A percentile compares a stretch with the other conserved stretches of the same genome.
Conservation (phyloP, 2,329 filamentous ascomycete species). For the Ambrosiella xylebori region DNA sequence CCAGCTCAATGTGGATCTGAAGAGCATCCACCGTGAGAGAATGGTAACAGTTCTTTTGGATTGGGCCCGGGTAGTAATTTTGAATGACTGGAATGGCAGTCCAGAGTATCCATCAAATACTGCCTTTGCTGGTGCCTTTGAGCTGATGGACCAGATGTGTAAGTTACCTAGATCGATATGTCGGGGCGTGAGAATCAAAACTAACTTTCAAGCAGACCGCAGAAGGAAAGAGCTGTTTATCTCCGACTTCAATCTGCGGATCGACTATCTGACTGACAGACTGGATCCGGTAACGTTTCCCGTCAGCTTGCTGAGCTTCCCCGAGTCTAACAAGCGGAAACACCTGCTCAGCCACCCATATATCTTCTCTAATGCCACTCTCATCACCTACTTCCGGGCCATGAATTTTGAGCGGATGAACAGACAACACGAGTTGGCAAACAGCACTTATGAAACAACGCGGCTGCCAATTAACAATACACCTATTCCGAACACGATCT, state of each 20-base stretch:
- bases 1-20: conserved; percentile 24
- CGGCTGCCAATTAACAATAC: conserved; percentile 37
- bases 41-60: conserved; percentile 35
- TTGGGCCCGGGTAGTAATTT: conserved; percentile 57
- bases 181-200: background rate
- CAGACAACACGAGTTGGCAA: conserved; percentile 54
- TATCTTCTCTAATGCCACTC: conserved; percentile 53
- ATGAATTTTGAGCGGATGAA: conserved; percentile 83
- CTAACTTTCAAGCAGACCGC: conserved; percentile 29
- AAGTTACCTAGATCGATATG: conserved; percentile 22
- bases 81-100: conserved; percentile 66
- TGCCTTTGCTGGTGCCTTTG: conserved; percentile 59
- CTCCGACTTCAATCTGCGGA: conserved; percentile 51
- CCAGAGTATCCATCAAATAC: conserved; percentile 52
- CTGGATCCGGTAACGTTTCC: conserved; percentile 62
- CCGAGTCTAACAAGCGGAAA: conserved; percentile 41
- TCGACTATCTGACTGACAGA: conserved; percentile 58
- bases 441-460: conserved; percentile 37
- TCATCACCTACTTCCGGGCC: conserved; percentile 72
- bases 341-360: conserved; percentile 71
- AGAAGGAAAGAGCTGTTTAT: conserved; percentile 47
- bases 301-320: conserved; percentile 48
- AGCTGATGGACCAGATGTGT: conserved; percentile 57
- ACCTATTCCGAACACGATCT: conserved; percentile 37
- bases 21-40: conserved; percentile 7